These are phyloP conservation scores for Acorus gramineus DNA, from an alignment of 106 monocot species.

Conservation along the genomic window DNA sequence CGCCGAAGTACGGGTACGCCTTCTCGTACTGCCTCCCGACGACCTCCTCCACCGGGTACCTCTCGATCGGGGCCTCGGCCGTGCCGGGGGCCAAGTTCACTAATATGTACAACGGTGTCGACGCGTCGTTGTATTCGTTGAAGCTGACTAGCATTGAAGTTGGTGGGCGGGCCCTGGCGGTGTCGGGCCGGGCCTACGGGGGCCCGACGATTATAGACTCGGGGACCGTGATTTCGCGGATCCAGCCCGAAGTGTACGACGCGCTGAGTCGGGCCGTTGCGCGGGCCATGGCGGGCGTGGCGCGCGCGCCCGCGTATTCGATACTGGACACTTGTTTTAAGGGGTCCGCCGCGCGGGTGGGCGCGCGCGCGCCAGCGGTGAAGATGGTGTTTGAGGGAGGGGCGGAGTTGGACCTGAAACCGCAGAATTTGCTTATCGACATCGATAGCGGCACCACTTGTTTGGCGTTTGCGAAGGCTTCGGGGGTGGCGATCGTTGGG, in stretches of 20 bases:
- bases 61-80: slow-evolving; percentile 38
- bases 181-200: slow-evolving; percentile 23
- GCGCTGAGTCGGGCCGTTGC: slow-evolving; percentile 43
- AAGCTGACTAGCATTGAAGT: slow-evolving; percentile 29
- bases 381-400: slow-evolving; percentile 50
- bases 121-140: slow-evolving; percentile 46
- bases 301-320: slow-evolving; percentile 37
- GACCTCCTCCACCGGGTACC: slow-evolving; percentile 34
- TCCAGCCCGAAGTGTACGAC: slow-evolving; percentile 43
- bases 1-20: slow-evolving; percentile 23
- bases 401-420: slow-evolving; percentile 29
- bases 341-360: slow-evolving; percentile 27
- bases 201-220: slow-evolving; percentile 67
- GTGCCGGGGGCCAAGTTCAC: slow-evolving; percentile 29
- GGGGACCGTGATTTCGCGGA: slow-evolving; percentile 58
- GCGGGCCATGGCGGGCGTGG: slow-evolving; percentile 14
- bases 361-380: slow-evolving; percentile 35
- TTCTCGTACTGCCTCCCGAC: slow-evolving; percentile 98
- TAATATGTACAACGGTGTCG: slow-evolving; percentile 28
- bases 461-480: slow-evolving; percentile 47
- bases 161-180: slow-evolving; percentile 12
- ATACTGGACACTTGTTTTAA: slow-evolving; percentile 64
- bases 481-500: slow-evolving; percentile 48
- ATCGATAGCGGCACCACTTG: slow-evolving; percentile 41
- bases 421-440: slow-evolving; percentile 51